Evolutionary conservation across 805 yeast genomes (phyloP).

Genomic region (Kuraishia piskuri): DNA sequence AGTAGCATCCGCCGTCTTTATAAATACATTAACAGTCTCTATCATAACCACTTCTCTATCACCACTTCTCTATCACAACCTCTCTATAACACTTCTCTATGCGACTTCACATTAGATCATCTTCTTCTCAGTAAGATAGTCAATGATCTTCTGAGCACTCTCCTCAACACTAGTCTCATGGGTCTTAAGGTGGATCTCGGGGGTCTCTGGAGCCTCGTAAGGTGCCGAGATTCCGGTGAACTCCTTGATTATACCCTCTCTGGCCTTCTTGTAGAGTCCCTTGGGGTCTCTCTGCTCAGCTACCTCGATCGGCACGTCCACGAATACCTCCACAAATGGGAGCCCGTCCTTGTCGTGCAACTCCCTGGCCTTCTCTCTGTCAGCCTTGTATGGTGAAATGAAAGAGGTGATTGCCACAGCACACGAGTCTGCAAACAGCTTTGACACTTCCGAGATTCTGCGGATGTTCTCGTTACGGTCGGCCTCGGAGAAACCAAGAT

Average conservation of each 20-base stretch:
- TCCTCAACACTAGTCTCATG: conserved; percentile 69
- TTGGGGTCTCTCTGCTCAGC: conserved; percentile 98
- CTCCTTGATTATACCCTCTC: conserved; percentile 89
- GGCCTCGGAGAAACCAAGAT: conserved; percentile 83
- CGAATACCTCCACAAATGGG: conserved; percentile 85
- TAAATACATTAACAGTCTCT: no score
- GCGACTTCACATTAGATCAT: background rate
- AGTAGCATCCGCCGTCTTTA: no score
- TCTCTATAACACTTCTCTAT: no score
- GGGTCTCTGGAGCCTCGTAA: conserved; percentile 80
- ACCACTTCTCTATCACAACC: no score
- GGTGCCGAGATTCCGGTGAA: conserved; percentile 96
- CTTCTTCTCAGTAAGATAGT: conserved; percentile 36
- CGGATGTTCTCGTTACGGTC: conserved; percentile 95
- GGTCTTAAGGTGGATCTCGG: conserved; percentile 78
- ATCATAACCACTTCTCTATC: no score
- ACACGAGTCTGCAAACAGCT: conserved; percentile 90
- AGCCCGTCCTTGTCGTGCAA: conserved; percentile 67
- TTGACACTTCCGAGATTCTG: conserved; percentile 90
- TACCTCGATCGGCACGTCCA: conserved; percentile 88
- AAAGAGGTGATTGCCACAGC: conserved; percentile 82
- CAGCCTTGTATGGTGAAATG: conserved; percentile 83
- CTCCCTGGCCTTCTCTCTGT: conserved; percentile 79
- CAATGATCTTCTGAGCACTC: conserved; percentile 63
- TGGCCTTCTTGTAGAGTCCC: conserved; percentile 93